Base-by-base conservation (phyloP, 768 basidiomycete species). In the Lentinus tigrinus region DNA sequence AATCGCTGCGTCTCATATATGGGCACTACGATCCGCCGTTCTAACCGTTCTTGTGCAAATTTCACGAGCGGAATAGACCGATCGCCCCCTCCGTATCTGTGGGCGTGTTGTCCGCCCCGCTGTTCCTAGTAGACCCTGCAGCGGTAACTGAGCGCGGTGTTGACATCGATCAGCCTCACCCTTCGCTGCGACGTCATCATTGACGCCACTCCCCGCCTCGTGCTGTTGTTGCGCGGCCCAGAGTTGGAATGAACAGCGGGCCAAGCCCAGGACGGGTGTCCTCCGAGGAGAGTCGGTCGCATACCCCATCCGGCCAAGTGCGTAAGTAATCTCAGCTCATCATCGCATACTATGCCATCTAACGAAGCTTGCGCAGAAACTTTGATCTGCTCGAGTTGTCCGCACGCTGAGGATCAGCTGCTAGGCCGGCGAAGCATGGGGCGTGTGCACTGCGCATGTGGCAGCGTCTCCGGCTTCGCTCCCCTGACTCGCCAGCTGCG, bases 401-500 rank as follows among this genome's bases (percentile, higher is more conserved):
- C 54, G 46, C 47, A 27, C 59, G n/a, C n/a, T n/a, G 59, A 47
- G 59, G 59, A 60, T 60, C 59, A 51, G 59, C 53, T 52, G 54
- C 59, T 52, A 54, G 53, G 53, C 58, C 43, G 31, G 54, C 53
- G 58, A 47, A 60, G 58, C 43, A 21, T 49, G 36, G 26, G 54
- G 40, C 52, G 47, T 54, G 52, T 31, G 58, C 52, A 24, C 9
- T 52, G 49, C 39, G 49, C 42, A 52, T 47, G 47, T 54, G 52
- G 19, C 57, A 54, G 46, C 37, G 47, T 26, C 38, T 42, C 31
- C 34, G n/a, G 17, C 54, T 52, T 60, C 38, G 37, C 50, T 51
- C 47, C 58, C 54, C 54, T 55, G 48, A 34, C 34, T 19, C 49
- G 19, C n/a, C n/a, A n/a, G n/a, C 44, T 42, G 48, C 49, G 58